Base-by-base conservation (phyloP, 2,329 filamentous ascomycete genomes). In the Fusarium kyushuense region DNA sequence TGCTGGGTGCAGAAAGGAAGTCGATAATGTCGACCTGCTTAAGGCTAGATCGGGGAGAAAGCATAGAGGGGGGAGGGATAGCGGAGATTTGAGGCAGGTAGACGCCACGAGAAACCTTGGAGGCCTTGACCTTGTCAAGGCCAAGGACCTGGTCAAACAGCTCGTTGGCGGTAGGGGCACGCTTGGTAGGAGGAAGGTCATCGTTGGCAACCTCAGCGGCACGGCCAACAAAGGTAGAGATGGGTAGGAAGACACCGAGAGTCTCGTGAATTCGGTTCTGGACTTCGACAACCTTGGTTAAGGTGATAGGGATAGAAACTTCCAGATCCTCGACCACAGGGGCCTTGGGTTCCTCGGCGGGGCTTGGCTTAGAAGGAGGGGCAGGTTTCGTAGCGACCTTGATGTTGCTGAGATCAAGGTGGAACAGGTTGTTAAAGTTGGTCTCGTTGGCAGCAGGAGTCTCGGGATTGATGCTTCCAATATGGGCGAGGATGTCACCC, bases 401-500 rank as follows among this genome's bases (percentile, higher is more conserved):
- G 83, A 98, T 95, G 83, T 98, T 97, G 83, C 92, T 96, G 25
- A 99, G 88, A 78, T 99, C 95, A 54, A 99, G 89, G 79, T 96
- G 93, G 41, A 87, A 83, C 48, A 96, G 88, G 79, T 93, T 90
- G 63, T 88, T 84, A 76, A 97, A 90, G 53, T 88, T 89, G 59
- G 86, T 83, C 56, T 92, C 91, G 72, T 94, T 86, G 64, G 89
- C 84, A 23, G 87, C 85, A 3, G 95, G 92, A 71, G 92, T 91
- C 61, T 89, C 85, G 67, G 89, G 83, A 63, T 90, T 84, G 75
- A 97, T 93, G 72, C 86, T 84, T 66, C 96, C 96, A 17, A 98
- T 80, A 79, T 95, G 96, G 47, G 94, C 94, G 54, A 99, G 88
- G 9, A 99, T 91, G 77, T 99, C 96, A 57, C 96, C 96, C 85